Base-by-base conservation (phyloP, 495 filamentous ascomycete genomes). In the Penicillium malachiteum region DNA sequence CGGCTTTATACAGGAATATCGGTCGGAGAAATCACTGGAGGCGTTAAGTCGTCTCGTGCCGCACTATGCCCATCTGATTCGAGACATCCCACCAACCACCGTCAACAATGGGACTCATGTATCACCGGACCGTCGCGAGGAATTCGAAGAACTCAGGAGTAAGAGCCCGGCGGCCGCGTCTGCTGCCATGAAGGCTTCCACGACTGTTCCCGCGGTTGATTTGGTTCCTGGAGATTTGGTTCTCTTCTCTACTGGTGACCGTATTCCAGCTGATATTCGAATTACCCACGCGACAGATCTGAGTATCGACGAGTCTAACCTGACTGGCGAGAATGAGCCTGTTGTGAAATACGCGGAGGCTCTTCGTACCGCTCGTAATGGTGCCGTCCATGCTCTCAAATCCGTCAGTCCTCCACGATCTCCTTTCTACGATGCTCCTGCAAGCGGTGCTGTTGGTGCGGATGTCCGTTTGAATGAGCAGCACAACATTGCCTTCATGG, bases 1-100 rank as follows among this genome's bases (percentile, higher is more conserved):
- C 48, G 94, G 91, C 10, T 99, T 99, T 64, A 83, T 97, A 52
- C 94, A 99, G 67, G 94, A 99, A 71, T 97, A 97, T 68, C 83
- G 95, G 54, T 97, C 93, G 39, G 95, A 99, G 68, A 96, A 97
- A 72, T 96, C 92, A 2, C 83, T 99, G 65, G 94, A 97, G 70
- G 94, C 94, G 46, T 78, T 99, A 52, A 96, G 87, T 66, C 90
- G 92, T 56, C 75, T 99, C 32, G 92, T 97, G 0, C 95, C 94
- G 21, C 92, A 97, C 67, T 89, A 90, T 71, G 94, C 94, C 5
- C 91, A 99, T 68, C 75, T 96, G 9, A 89, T 97, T 35, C 86
- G 94, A 48, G 81, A 83, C 35, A 57, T 71, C 32, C 71, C 66
- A 41, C 50, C 54, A 8, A 44, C 52, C 37, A 41, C 16, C 21